These are phyloP conservation scores for Cutaneotrichosporon spelunceum DNA, from an alignment of 1,284 basidiomycete genomes.

Conservation along the genomic window DNA sequence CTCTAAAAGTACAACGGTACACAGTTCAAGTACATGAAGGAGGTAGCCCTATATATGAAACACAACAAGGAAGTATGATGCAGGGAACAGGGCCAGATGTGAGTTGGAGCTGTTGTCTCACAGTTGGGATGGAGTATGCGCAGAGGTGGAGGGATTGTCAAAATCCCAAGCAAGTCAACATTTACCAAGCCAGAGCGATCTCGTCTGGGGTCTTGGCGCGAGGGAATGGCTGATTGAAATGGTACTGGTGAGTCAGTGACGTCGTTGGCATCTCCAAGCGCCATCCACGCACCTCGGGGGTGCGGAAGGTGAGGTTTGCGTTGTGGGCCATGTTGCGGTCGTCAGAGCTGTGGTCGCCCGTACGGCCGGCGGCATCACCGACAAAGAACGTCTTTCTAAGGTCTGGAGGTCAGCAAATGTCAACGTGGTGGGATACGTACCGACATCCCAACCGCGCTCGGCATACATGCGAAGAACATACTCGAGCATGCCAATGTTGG, in stretches of 20 bases:
- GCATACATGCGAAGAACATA: conserved; percentile 64
- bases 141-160: not conserved
- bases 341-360: conserved; percentile 53
- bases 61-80: conserved; percentile 6
- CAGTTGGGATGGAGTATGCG: not conserved
- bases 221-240: conserved; percentile 1
- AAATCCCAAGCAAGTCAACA: not conserved
- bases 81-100: not conserved
- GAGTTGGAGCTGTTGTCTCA: not conserved
- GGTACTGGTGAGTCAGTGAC: conserved; percentile 1
- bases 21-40: conserved; percentile 3
- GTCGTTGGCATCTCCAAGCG: not conserved
- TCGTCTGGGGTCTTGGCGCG: not conserved
- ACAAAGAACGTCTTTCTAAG: conserved; percentile 68
- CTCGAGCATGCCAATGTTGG: conserved; percentile 82
- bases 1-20: conserved; percentile 38
- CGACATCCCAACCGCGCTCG: conserved; percentile 62
- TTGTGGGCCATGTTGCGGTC: conserved; percentile 77
- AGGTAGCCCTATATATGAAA: conserved; percentile 6
- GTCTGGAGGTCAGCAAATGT: too few relatives aligned
- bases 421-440: conserved; percentile 51
- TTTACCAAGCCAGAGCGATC: not conserved
- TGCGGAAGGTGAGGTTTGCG: conserved; percentile 66
- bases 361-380: conserved; percentile 70
- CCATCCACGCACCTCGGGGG: conserved; percentile 57